Evolutionary conservation across 1,284 basidiomycete genomes (phyloP), one percentile per base, ranked within the genome.

Genomic region (Vanrija sp.): DNA sequence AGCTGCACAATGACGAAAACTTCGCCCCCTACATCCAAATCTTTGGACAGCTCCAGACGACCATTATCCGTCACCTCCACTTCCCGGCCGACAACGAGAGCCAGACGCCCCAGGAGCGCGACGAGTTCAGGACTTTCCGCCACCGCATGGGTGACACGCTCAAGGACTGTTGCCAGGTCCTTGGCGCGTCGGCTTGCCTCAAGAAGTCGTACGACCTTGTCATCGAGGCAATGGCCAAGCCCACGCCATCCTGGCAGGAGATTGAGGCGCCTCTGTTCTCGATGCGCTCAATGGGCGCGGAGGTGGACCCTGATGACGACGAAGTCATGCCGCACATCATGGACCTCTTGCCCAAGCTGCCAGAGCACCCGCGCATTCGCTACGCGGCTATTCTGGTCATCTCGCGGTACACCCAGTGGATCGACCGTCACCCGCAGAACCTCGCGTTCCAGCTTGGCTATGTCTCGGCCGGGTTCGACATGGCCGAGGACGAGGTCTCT

Each of bases 71-170:
- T 31, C 96, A 98, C 72, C 81, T 99, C 6, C 90, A 91, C 72
- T 98, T 97, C 77, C 94, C 96, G 4, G 71, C 84, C 9, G 89
- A 94, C 55, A 69, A 82, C 25, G 89, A 92, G 51, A 67, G 81
- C 15, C 77, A 94, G 62, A 82, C 83, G 4, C 85, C 86, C 3
- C 89, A 95, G 75, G 95, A 97, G 71, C 83, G 86, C 10, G 96
- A 98, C 60, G 87, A 89, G 68, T 98, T 98, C 81, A 83, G 96
- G 22, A 83, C 85, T 6, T 98, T 99, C 81, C 82, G 96, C 51
- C 96, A 99, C 78, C 85, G 93, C 60, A 98, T 99, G 88, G 96
- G 96, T 49, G 95, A 98, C 73, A 98, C 96, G 5, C 82, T 99
- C 63, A 99, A 99, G 77, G 96, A 99, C 73, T 98, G 96, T 72